Base-by-base conservation (phyloP, 306 rosid genomes). In the Acmispon strigosus region DNA sequence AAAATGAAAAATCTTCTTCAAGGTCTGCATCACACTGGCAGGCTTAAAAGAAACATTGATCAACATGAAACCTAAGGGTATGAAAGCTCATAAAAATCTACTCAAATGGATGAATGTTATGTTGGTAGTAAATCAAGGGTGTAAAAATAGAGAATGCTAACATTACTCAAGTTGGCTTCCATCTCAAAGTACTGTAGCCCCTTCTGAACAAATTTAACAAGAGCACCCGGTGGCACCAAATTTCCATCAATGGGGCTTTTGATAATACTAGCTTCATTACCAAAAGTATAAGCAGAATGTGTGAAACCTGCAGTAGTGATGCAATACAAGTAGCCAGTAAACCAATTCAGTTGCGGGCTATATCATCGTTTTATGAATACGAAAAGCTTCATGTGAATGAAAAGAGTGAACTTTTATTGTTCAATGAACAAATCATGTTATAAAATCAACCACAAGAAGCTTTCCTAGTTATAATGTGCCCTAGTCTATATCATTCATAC, bases 81-180 rank as follows among this genome's bases (percentile, higher is more conserved):
- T 41, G 59, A 76, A 81, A 59, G 19, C 70, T 75, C 59, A 9
- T 7, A 63, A 56, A 65, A 42, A 24, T 59, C 49, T 6, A 42
- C 45, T 80, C 75, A 73, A 70, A 65, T 19, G 59, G 55, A 72
- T 60, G 77, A 83, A 87, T 37, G 83, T 42, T 49, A 78, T 49
- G 42, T 67, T 29, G 20, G 66, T 5, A 72, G 45, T 34, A 51
- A 58, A 78, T 44, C 53, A 61, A 62, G 22, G 74, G 24, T 37
- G 73, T 54, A 65, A 59, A 70, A 52, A 62, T 32, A 53, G 68
- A 50, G 69, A 63, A 76, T 84, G 78, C 96, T 94, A 81, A 94
- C 97, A 87, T 89, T 89, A 85, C 84, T 94, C 91, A 94, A 80
- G 86, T 94, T 94, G 57, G 92, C 99, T 79, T 94, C 99, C 99